Conservation (phyloP, 257 asterid species). For the Solanum sejunctum region DNA sequence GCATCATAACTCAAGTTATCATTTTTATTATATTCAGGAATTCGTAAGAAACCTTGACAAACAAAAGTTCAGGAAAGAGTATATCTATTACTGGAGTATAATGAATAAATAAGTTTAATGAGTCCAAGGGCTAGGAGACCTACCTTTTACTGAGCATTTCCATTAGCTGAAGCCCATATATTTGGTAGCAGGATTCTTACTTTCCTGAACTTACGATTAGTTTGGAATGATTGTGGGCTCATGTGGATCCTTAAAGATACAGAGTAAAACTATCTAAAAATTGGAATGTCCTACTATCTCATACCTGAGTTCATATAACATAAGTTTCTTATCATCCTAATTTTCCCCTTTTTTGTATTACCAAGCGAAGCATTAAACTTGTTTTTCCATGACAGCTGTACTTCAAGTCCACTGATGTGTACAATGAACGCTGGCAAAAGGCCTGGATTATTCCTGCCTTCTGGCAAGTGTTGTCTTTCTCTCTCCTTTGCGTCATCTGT, state of each 20-base stretch:
- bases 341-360: not conserved
- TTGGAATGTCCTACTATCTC: not conserved
- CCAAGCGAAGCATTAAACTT: not conserved
- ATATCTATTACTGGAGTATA: not conserved
- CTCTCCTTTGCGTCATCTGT: slow-evolving; percentile 78
- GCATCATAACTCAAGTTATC: not conserved
- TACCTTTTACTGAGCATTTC: not conserved
- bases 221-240: not conserved
- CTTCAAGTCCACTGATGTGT: slow-evolving; percentile 71
- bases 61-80: not conserved
- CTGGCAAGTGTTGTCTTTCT: slow-evolving; percentile 90
- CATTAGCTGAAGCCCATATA: not conserved
- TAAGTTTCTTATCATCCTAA: not conserved
- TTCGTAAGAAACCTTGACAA: not conserved
- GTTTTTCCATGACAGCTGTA: slow-evolving; percentile 48
- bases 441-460: slow-evolving; percentile 97
- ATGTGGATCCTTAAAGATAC: not conserved
- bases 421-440: slow-evolving; percentile 90
- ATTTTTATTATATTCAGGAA: not conserved
- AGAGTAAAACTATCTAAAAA: not conserved
- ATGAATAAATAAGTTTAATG: not conserved
- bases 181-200: not conserved
- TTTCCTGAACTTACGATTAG: not conserved
- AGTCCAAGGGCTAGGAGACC: not conserved
- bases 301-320: not conserved